phyloP scores from a whole-genome alignment of 2,329 filamentous ascomycete genomes.

The Teratosphaeria zuluensis region DNA sequence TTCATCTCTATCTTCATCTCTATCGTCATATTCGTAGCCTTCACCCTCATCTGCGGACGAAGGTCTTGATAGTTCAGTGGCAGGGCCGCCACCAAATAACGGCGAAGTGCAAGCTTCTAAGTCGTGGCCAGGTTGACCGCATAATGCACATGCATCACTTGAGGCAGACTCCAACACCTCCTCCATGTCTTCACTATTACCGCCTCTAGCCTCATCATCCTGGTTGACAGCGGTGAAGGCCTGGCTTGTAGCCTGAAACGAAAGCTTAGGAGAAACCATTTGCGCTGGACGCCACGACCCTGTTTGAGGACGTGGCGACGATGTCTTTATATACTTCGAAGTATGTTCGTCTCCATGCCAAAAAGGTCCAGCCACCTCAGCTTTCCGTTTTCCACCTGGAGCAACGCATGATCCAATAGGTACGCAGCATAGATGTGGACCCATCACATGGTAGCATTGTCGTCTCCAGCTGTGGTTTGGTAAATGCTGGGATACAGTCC shows the following conservation, averaged over 20 bases:
- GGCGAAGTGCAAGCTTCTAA: background rate
- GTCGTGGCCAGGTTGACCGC: background rate
- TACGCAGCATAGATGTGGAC: background rate
- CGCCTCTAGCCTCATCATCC: background rate
- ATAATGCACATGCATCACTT: background rate
- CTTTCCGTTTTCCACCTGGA: background rate
- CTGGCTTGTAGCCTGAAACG: background rate
- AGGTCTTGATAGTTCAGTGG: background rate
- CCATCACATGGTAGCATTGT: background rate
- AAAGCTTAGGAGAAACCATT: background rate
- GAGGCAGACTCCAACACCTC: background rate
- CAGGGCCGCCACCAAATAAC: background rate
- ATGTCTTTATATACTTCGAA: background rate
- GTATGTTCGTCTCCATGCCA: background rate
- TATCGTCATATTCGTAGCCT: background rate
- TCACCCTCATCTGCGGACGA: background rate
- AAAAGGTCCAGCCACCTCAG: background rate
- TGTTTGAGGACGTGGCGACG: background rate
- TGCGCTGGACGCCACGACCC: background rate
- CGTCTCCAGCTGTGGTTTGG: background rate
- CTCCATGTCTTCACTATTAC: background rate
- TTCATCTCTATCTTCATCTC: background rate
- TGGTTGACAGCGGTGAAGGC: background rate
- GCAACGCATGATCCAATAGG: background rate
- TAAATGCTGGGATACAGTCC: background rate